phyloP scores from a whole-genome alignment of 345 rosid genomes.

The Bretschneidera sinensis region DNA sequence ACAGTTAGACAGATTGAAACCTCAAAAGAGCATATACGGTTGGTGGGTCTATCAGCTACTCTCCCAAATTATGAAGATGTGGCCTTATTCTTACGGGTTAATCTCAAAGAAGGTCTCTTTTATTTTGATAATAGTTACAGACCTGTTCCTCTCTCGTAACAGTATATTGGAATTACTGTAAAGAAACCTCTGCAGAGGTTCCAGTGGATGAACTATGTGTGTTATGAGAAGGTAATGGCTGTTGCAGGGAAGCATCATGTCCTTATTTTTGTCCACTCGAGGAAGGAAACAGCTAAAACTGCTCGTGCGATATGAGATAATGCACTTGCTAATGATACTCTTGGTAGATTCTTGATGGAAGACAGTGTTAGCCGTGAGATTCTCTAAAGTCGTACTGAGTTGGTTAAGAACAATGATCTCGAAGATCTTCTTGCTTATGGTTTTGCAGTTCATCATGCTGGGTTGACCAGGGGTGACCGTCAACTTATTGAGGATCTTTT shows the following conservation, averaged over 20 bases:
- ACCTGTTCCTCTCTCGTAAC: conserved; percentile 89
- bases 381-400: conserved; percentile 61
- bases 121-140: conserved; percentile 94
- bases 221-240: conserved; percentile 84
- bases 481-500: conserved; percentile 83
- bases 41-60: conserved; percentile 95
- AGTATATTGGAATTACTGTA: conserved; percentile 85
- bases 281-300: conserved; percentile 93
- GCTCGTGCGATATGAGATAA: conserved; percentile 74
- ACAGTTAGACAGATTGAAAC: conserved; percentile 95
- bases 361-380: conserved; percentile 83
- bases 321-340: conserved; percentile 85
- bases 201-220: conserved; percentile 92
- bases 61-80: conserved; percentile 95
- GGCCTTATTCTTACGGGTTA: conserved; percentile 79
- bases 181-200: conserved; percentile 94
- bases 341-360: conserved; percentile 76
- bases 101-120: conserved; percentile 64
- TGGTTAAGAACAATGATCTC: conserved; percentile 73
- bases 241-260: conserved; percentile 95
- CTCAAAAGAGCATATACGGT: conserved; percentile 77
- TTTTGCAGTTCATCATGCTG: conserved; percentile 95
- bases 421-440: conserved; percentile 84
- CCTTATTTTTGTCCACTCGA: conserved; percentile 95
- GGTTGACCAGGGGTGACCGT: conserved; percentile 83